These are phyloP conservation scores for Coprinellus micaceus DNA, from an alignment of 768 basidiomycete genomes.

Conservation along the genomic window DNA sequence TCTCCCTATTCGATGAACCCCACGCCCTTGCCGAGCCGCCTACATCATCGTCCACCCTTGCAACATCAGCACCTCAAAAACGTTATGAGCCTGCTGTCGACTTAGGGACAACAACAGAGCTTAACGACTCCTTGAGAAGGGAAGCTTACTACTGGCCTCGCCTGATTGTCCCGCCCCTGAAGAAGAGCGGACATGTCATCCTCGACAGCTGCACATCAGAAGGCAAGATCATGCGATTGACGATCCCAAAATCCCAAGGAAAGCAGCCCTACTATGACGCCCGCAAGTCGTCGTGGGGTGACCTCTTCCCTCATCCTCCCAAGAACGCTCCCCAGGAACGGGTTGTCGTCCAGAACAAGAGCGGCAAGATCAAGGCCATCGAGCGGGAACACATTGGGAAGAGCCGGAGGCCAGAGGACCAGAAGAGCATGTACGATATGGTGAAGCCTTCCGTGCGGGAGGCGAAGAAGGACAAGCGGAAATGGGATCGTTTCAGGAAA, in stretches of 20 bases:
- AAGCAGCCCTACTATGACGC: conserved; percentile 95
- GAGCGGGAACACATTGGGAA: conserved; percentile 56
- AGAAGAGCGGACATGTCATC: conserved; percentile 87
- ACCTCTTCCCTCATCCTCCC: conserved; percentile 86
- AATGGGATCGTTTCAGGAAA: conserved; percentile 23
- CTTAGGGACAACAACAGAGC: conserved; percentile 20
- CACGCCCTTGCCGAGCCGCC: no score
- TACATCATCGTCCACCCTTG: conserved; percentile 3
- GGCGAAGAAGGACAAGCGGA: conserved; percentile 19
- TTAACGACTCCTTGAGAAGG: conserved; percentile 54
- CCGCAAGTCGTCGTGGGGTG: conserved; percentile 91
- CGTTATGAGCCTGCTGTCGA: conserved; percentile 8
- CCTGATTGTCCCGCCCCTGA: conserved; percentile 87
- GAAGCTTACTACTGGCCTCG: conserved; percentile 91
- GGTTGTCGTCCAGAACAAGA: conserved; percentile 30
- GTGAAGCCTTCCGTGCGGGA: conserved; percentile 18
- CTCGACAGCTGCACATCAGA: conserved; percentile 83
- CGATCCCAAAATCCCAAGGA: conserved; percentile 91
- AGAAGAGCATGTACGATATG: conserved; percentile 12
- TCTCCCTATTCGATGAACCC: conserved; percentile 37
- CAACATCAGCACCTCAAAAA: neutral
- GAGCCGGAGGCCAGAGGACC: conserved; percentile 15
- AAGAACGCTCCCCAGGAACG: conserved; percentile 75
- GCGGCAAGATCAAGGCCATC: conserved; percentile 22
- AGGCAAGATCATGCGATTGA: conserved; percentile 89